Conservation (phyloP, 345 rosid genomes). For the Anacardium occidentale region DNA sequence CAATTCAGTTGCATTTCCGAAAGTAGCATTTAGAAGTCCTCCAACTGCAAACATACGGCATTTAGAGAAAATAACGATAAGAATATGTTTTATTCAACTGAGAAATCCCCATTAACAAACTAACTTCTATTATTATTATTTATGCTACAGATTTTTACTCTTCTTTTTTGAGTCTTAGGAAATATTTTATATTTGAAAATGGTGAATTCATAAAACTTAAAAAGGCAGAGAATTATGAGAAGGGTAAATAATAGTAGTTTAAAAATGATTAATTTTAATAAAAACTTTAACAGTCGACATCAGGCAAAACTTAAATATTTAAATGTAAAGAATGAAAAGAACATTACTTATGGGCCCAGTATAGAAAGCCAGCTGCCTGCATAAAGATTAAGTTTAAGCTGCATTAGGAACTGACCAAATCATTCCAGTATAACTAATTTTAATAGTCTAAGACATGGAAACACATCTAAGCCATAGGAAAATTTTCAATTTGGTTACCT, state of each 20-base stretch:
- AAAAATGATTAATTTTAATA: not conserved
- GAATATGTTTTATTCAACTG: not conserved
- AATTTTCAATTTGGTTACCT: not conserved
- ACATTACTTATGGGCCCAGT: slow-evolving; percentile 49
- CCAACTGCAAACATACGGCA: slow-evolving; percentile 39
- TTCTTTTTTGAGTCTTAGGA: not conserved
- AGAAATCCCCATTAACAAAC: not conserved
- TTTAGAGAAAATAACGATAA: not conserved
- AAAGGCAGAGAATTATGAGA: not conserved
- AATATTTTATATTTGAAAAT: not conserved
- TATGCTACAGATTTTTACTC: too few relatives aligned
- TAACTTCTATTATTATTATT: not conserved
- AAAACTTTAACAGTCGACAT: not conserved
- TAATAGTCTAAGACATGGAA: not conserved
- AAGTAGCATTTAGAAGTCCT: slow-evolving; percentile 51
- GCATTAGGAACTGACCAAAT: slow-evolving; percentile 10
- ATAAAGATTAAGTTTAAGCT: slow-evolving; percentile 18
- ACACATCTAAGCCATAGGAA: not conserved
- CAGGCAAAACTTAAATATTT: not conserved
- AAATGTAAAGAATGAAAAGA: not conserved
- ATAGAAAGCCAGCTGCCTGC: slow-evolving; percentile 52
- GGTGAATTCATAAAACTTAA: not conserved
- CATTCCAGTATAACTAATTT: too few relatives aligned
- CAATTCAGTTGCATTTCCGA: slow-evolving; percentile 55
- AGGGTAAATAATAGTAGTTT: not conserved